Conservation (phyloP, 805 yeast genomes). For the Spathaspora sp. region DNA sequence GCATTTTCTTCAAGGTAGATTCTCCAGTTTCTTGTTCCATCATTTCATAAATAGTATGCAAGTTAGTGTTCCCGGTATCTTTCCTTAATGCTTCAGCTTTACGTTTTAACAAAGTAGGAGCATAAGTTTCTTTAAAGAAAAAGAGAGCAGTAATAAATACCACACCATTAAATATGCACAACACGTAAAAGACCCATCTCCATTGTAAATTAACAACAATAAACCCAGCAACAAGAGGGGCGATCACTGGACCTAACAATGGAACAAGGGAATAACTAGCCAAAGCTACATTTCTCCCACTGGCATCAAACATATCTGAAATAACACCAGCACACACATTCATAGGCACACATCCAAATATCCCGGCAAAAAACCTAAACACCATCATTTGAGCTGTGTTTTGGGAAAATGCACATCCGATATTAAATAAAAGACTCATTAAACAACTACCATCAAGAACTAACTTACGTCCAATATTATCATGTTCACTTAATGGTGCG, state of each 20-base stretch:
- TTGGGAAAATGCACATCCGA: slow-evolving; percentile 34
- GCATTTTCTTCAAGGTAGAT: slow-evolving; percentile 18
- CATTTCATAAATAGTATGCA: slow-evolving; percentile 36
- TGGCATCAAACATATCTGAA: slow-evolving; percentile 33
- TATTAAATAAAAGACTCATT: slow-evolving; percentile 30
- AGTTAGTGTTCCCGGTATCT: slow-evolving; percentile 31
- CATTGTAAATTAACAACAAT: slow-evolving; percentile 28
- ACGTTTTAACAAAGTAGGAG: slow-evolving; percentile 28
- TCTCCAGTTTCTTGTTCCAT: slow-evolving; percentile 20
- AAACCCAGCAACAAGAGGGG: slow-evolving; percentile 35
- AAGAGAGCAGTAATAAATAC: slow-evolving; percentile 29
- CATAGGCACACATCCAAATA: slow-evolving; percentile 36
- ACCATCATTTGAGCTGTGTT: slow-evolving; percentile 30
- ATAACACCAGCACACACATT: slow-evolving; percentile 39
- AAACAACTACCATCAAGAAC: slow-evolving; percentile 32
- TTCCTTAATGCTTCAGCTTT: slow-evolving; percentile 26
- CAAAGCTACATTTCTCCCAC: slow-evolving; percentile 28
- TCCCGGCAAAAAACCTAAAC: slow-evolving; percentile 32
- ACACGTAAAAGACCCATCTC: slow-evolving; percentile 36
- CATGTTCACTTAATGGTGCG: slow-evolving; percentile 37
- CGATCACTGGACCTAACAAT: slow-evolving; percentile 34
- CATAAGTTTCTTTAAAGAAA: slow-evolving; percentile 31
- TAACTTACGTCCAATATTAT: slow-evolving; percentile 31
- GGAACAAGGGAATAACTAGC: slow-evolving; percentile 38
- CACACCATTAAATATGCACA: slow-evolving; percentile 31